Base-by-base conservation (phyloP, 2,329 filamentous ascomycete genomes). In the Plectosphaerella cucumerina region DNA sequence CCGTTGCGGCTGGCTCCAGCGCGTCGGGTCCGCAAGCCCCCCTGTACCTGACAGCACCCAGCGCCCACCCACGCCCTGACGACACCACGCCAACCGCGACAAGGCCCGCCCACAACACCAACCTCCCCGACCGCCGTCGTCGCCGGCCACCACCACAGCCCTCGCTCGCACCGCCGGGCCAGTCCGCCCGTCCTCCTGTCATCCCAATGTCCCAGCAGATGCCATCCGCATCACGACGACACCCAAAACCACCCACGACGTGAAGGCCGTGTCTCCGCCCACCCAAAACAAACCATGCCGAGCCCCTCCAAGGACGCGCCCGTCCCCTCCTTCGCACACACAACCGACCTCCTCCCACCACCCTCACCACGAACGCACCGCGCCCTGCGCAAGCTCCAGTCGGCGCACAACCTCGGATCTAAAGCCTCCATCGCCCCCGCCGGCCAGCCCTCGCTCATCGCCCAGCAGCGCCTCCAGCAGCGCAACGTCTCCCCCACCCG, bases 381-480 rank as follows among this genome's bases (percentile, higher is more conserved):
- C 60, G 79, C 81, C 44, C 75, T 91, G 53, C 82, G 88, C 59
- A 86, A 86, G 64, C 81, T 90, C 26, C 86, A 90, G 68, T 91
- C 88, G 31, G 87, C 89, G 47, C 87, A 90, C 71, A 75, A 80
- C 68, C 70, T 90, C 49, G 82, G 82, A 64, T 64, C 82, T 55
- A 78, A 80, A 59, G 71, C 73, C 50, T 63, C 71, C 50, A 70
- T 31, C 26, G 12, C 4, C 3, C 66, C 73, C 51, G 63, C 71
- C 49, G 70, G 65, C 56, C 72, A 73, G 52, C 73, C 79, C 21
- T 81, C 81, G 0, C 72, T 86, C 56, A 82, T 85, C 59, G 78
- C 84, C n/a, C 82, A 85, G 61, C 82, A 85, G 62, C 77, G 79
- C 44, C 76, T 75, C 52, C 75, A 72, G 53, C 67, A 76, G 53